These are phyloP conservation scores for Euphorbia tirucalli DNA, from an alignment of 345 rosid genomes.

Conservation along the genomic window DNA sequence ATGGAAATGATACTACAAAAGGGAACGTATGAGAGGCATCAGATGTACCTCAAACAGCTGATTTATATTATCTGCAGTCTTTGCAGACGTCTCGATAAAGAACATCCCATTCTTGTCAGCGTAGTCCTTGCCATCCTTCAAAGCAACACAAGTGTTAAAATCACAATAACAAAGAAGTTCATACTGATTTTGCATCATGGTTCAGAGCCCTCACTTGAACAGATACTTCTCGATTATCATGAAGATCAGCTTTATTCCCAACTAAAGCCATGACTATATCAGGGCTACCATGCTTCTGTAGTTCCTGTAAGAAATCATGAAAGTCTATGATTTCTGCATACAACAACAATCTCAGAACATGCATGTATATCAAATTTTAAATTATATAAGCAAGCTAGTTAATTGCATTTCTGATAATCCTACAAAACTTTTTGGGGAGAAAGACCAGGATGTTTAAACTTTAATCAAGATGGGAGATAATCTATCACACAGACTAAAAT, in stretches of 20 bases:
- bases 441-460: background rate
- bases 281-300: slow-evolving; percentile 96
- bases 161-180: slow-evolving; percentile 12
- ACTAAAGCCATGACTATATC: slow-evolving; percentile 95
- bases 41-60: slow-evolving; percentile 78
- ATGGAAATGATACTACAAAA: slow-evolving; percentile 1
- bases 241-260: slow-evolving; percentile 97
- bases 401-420: background rate
- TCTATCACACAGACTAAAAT: background rate
- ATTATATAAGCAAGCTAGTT: background rate
- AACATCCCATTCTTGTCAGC: slow-evolving; percentile 99
- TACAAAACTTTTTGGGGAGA: background rate
- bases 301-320: slow-evolving; percentile 53
- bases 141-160: slow-evolving; percentile 15
- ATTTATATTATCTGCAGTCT: slow-evolving; percentile 93
- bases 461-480: background rate
- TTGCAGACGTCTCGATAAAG: slow-evolving; percentile 96
- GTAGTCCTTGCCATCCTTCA: slow-evolving; percentile 82
- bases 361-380: background rate
- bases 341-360: background rate
- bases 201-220: slow-evolving; percentile 49
- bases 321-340: background rate
- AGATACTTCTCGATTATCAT: slow-evolving; percentile 75
- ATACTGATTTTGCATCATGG: background rate
- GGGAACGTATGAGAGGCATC: background rate